Evolutionary conservation across 129 eudicot genomes (phyloP).

Genomic region (Kitagawia praeruptora): DNA sequence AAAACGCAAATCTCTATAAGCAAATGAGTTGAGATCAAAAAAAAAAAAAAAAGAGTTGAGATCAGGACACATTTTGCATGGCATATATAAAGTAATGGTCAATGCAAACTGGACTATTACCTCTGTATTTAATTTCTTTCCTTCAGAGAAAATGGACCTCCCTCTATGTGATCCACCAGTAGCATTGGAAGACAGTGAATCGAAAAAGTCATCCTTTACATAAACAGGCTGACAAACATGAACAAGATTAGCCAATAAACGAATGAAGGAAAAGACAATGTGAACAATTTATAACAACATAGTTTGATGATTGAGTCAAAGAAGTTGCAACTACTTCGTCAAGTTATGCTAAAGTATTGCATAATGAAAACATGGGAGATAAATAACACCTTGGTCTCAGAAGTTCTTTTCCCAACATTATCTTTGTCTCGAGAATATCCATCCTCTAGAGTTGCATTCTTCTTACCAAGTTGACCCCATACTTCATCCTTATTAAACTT

Average conservation of each 20-base stretch:
- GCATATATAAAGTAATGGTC: background rate
- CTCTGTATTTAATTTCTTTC: slow-evolving; percentile 42
- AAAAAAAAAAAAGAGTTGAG: too few species aligned
- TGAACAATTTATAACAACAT: background rate
- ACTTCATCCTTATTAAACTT: slow-evolving; percentile 45
- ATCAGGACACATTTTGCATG: background rate
- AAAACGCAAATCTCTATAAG: background rate
- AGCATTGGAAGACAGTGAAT: slow-evolving; percentile 40
- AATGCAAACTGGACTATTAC: slow-evolving; percentile 15
- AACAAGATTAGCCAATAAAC: background rate
- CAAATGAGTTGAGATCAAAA: background rate
- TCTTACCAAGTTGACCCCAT: slow-evolving; percentile 44
- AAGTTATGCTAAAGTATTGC: background rate
- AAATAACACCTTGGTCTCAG: slow-evolving; percentile 17
- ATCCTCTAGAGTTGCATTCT: slow-evolving; percentile 16
- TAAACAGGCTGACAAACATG: slow-evolving; percentile 37
- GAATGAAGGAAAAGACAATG: background rate
- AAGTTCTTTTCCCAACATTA: slow-evolving; percentile 7
- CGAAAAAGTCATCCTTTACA: slow-evolving; percentile 58
- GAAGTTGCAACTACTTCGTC: background rate
- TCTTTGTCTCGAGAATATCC: slow-evolving; percentile 18
- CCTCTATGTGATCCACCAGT: slow-evolving; percentile 26
- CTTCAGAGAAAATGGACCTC: slow-evolving; percentile 39
- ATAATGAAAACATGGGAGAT: background rate
- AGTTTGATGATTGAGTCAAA: background rate